Evolutionary conservation across 2,329 filamentous ascomycete species (phyloP).

Genomic region (Cercospora sojina): DNA sequence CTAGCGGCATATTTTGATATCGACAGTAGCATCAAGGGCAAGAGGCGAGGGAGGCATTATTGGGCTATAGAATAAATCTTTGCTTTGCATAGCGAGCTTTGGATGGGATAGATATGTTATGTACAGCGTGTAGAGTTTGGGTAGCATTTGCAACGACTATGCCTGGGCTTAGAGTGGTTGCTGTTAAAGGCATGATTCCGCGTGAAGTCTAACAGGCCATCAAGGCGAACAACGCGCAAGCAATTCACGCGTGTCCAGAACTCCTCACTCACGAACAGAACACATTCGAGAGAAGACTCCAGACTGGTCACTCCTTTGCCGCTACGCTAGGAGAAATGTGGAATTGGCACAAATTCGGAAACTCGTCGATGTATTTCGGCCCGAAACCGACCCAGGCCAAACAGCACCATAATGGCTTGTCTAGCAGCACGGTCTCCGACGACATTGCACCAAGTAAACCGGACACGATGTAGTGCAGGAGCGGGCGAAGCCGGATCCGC

Average conservation of each 20-base stretch:
- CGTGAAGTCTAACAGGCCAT: background rate
- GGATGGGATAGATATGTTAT: background rate
- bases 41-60: background rate
- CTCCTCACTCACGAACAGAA: background rate
- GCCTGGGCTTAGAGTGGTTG: background rate
- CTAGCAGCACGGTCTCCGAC: background rate
- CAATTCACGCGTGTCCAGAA: background rate
- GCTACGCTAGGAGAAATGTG: background rate
- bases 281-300: background rate
- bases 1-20: background rate
- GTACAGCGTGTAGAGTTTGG: background rate
- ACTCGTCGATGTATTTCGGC: conserved; percentile 4
- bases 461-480: background rate
- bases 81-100: background rate
- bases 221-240: background rate
- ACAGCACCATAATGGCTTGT: background rate
- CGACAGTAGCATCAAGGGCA: conserved; percentile 2
- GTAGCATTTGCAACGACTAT: background rate
- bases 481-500: background rate
- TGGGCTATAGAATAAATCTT: background rate
- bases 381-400: background rate
- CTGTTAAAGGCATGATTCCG: background rate
- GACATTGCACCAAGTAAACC: background rate
- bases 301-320: background rate
- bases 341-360: background rate